Base-by-base conservation (phyloP, 331 rosid genomes). In the Quercus lobata region DNA sequence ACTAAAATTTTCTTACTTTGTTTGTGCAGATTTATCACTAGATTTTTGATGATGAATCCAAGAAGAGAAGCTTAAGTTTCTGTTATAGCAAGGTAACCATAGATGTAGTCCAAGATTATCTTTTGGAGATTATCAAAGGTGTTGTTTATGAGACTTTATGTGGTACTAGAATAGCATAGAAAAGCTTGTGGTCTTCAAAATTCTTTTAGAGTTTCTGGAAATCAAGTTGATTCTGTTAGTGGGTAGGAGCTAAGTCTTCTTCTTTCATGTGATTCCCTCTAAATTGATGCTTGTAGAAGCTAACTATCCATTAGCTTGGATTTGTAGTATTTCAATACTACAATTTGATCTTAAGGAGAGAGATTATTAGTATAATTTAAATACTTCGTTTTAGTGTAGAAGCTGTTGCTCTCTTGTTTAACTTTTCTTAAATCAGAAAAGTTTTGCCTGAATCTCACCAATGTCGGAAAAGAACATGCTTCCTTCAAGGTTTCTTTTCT, bases 391-490 rank as follows among this genome's bases (percentile, higher is more conserved):
- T 30, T 22, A 7, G 41, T 46, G 73, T 69, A 49, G 55, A 53
- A 34, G 74, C 69, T 69, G 21, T 22, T 75, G 72, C 24, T 77
- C 72, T 55, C 41, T 82, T 76, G 75, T 79, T 76, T 49, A 22
- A 12, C 77, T 82, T 72, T 75, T 75, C 54, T 81, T 57, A 66
- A 58, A 62, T 81, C 14, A 61, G 66, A 70, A 73, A 74, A 74
- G 55, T 25, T 83, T 53, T 19, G 53, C 53, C 68, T 75, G 74
- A 68, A 37, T 75, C 75, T 85, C 72, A 52, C 73, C 84, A 79
- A 93, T 96, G 99, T 84, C 93, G 25, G 97, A 89, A 78, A 96
- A 93, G 89, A 71, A 82, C 80, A 84, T 82, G 93, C 56, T 79
- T 83, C 86, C 91, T 3, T 88, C 97, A 18, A 91, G 90, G 80